Percentiles rank a stretch among this genome's conserved stretches.
Evolutionary conservation across 768 basidiomycete species (phyloP).

Genomic region (Lactifluus subvellereus): DNA sequence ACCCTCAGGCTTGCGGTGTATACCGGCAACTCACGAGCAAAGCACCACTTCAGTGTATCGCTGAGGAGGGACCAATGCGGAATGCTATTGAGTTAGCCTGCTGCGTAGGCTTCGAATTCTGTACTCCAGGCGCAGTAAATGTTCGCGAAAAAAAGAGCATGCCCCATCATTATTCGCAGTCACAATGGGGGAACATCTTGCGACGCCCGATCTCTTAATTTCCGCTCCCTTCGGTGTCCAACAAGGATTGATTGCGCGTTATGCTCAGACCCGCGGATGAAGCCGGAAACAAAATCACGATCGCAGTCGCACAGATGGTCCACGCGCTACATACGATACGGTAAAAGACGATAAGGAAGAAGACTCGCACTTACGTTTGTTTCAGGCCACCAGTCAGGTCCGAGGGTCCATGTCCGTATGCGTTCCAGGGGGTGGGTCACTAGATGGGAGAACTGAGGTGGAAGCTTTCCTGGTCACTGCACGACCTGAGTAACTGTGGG

Average conservation of each 20-base stretch:
- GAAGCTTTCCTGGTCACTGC: constrained; percentile 50
- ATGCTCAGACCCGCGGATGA: constrained; percentile 30
- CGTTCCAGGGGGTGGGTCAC: constrained; percentile 60
- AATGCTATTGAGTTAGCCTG: no score
- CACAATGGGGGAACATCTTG: no score
- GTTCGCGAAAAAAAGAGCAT: no score
- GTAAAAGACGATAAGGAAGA: not conserved
- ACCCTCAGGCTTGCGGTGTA: no score
- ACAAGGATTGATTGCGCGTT: constrained; percentile 36
- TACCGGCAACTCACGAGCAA: no score
- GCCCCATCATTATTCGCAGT: no score
- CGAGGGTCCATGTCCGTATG: constrained; percentile 43
- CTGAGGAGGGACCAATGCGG: no score
- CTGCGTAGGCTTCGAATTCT: no score
- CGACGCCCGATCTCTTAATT: no score
- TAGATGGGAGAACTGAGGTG: constrained; percentile 50
- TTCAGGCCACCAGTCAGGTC: constrained; percentile 74
- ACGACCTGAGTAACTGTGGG: constrained; percentile 64
- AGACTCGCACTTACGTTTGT: constrained; percentile 49
- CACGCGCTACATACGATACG: constrained; percentile 53
- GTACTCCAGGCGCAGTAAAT: no score
- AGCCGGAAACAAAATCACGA: constrained; percentile 29
- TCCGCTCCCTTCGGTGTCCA: no score
- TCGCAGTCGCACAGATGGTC: constrained; percentile 49
- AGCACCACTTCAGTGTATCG: no score